Conservation (phyloP, 2,329 filamentous ascomycete genomes). For the Botrytis fabae region DNA sequence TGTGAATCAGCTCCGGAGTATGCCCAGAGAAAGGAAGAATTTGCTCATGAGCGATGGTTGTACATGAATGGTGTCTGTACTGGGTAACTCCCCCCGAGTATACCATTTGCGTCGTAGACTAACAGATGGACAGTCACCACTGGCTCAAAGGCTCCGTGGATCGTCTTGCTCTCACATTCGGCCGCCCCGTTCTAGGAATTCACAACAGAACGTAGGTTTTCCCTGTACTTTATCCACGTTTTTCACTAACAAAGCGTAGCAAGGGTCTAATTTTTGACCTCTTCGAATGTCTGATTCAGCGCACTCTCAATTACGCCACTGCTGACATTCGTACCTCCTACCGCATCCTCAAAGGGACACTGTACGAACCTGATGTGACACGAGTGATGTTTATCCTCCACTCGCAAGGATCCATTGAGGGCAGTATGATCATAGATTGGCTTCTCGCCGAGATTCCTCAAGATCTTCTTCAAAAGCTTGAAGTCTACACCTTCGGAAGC, state of each 20-base stretch:
- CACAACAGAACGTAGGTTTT: slow-evolving; percentile 65
- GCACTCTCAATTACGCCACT: slow-evolving; percentile 72
- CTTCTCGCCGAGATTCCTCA: slow-evolving; percentile 70
- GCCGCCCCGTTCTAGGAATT: slow-evolving; percentile 68
- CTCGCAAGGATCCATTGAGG: slow-evolving; percentile 76
- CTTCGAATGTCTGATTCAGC: slow-evolving; percentile 74
- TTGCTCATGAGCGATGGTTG: slow-evolving; percentile 71
- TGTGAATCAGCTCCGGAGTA: slow-evolving; percentile 56
- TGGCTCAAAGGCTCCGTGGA: slow-evolving; percentile 73
- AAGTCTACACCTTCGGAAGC: slow-evolving; percentile 77
- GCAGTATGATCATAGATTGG: slow-evolving; percentile 73
- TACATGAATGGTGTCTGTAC: slow-evolving; percentile 73
- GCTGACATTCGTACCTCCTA: slow-evolving; percentile 64
- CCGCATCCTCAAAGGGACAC: slow-evolving; percentile 59
- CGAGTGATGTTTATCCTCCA: slow-evolving; percentile 76
- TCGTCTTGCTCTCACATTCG: slow-evolving; percentile 69
- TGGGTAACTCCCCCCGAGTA: slow-evolving; percentile 47
- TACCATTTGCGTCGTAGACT: slow-evolving; percentile 5
- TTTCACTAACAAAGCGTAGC: slow-evolving; percentile 32
- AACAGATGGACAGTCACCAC: slow-evolving; percentile 48
- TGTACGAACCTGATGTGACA: slow-evolving; percentile 61
- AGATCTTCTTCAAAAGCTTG: slow-evolving; percentile 65
- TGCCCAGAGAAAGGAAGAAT: slow-evolving; percentile 48
- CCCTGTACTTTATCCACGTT: not conserved
- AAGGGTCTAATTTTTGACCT: slow-evolving; percentile 73